Conservation (phyloP, 1,284 basidiomycete genomes). For the Sanguinoderma infundibulare region DNA sequence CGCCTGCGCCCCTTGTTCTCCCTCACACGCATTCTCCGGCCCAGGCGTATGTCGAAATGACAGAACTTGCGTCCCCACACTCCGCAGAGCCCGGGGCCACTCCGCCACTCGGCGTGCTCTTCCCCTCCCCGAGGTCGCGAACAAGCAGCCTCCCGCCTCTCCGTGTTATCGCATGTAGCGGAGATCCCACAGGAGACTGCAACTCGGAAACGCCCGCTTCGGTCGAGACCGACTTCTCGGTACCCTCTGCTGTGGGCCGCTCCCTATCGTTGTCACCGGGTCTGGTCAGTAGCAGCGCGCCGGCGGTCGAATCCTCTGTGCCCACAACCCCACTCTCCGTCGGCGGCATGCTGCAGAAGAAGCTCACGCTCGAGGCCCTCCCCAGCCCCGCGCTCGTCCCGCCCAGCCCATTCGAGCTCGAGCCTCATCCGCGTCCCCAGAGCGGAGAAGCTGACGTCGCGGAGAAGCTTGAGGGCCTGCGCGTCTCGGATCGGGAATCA, state of each 20-base stretch:
- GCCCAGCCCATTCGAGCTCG: conserved; percentile 37
- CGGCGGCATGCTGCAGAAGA: conserved; percentile 18
- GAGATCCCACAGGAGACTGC: background rate
- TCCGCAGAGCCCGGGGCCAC: conserved; percentile 21
- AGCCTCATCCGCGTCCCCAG: conserved; percentile 22
- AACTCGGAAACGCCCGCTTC: background rate
- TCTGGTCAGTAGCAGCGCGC: background rate
- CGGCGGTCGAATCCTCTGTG: background rate
- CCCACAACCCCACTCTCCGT: conserved; percentile 16
- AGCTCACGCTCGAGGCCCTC: conserved; percentile 34
- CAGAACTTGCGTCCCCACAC: background rate
- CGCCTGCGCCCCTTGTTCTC: conserved; percentile 6
- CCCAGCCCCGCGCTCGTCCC: conserved; percentile 36
- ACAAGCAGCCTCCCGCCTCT: conserved; percentile 1
- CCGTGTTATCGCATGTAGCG: background rate
- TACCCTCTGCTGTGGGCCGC: background rate
- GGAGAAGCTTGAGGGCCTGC: conserved; percentile 5
- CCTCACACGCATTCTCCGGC: background rate
- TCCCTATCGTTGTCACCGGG: conserved; percentile 1
- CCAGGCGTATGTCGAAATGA: background rate
- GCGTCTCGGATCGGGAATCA: background rate
- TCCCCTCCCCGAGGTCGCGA: conserved; percentile 18
- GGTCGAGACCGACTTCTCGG: background rate
- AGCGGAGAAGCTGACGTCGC: background rate
- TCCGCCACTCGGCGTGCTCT: conserved; percentile 26